These are phyloP conservation scores for Cercospora sojina DNA, from an alignment of 2,329 filamentous ascomycete species.

Conservation along the genomic window DNA sequence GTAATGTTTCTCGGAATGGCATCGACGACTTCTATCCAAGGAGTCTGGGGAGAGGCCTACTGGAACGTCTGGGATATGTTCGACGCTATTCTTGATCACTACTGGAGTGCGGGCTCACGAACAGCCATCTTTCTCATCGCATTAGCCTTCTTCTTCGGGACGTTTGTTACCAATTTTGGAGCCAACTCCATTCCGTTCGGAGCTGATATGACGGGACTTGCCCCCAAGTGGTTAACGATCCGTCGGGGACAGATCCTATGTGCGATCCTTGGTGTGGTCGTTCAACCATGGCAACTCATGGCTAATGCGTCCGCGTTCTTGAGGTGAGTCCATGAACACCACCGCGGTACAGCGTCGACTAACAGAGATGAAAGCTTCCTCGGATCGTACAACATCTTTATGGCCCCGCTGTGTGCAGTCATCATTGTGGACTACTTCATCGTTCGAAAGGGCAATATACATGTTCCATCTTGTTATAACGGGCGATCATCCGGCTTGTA, in stretches of 20 bases:
- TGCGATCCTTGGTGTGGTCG: conserved; percentile 48
- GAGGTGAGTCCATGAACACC: conserved; percentile 34
- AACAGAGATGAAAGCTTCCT: conserved; percentile 44
- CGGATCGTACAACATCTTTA: conserved; percentile 44
- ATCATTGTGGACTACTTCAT: conserved; percentile 46
- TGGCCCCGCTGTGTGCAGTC: conserved; percentile 43
- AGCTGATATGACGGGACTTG: conserved; percentile 50
- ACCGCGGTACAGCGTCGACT: not conserved
- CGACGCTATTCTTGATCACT: conserved; percentile 41
- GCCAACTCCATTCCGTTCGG: conserved; percentile 46
- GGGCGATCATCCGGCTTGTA: conserved; percentile 47
- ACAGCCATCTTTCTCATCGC: conserved; percentile 44
- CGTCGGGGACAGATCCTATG: conserved; percentile 41
- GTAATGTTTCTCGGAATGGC: conserved; percentile 47
- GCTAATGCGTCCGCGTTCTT: conserved; percentile 58
- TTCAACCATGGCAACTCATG: conserved; percentile 65
- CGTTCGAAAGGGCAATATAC: conserved; percentile 43
- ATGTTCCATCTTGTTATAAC: conserved; percentile 46
- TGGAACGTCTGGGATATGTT: conserved; percentile 50
- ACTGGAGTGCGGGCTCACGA: conserved; percentile 42
- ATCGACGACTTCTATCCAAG: conserved; percentile 40
- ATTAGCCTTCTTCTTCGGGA: conserved; percentile 41
- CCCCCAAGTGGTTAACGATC: conserved; percentile 52
- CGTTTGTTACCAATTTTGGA: conserved; percentile 46
- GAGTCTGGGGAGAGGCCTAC: conserved; percentile 42